Evolutionary conservation across 345 rosid species (phyloP), one percentile per base, ranked within the genome.

Genomic region (Salix viminalis): DNA sequence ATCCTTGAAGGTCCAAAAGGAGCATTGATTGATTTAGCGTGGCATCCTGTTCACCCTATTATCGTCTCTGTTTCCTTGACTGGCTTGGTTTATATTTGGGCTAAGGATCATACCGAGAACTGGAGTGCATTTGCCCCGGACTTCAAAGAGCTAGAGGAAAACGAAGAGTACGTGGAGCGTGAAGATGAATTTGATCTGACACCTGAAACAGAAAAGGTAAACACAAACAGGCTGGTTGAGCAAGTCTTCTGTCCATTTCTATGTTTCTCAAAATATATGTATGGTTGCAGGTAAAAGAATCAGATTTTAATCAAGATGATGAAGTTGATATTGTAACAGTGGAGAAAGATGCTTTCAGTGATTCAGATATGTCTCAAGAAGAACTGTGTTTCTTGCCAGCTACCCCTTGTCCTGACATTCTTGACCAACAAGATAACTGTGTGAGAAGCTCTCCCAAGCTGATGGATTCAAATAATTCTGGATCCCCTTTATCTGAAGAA

Each of bases 41-140:
- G 98, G 99, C 99, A 96, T 87, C 99, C 99, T 77, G 93, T 96
- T 72, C 97, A 92, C 85, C 99, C 99, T 2, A 83, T 94, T 74
- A 89, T 96, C 24, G 90, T 94, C 39, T 96, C 98, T 70, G 97
- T 96, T 74, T 96, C 99, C 69, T 82, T 91, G 83, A 89, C 94
- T 18, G 99, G 99, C 72, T 76, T 92, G 83, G 97, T 94, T 75
- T 96, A 96, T 85, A 89, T 96, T 39, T 96, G 99, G 99, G 99
- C 98, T 44, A 96, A 96, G 84, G 99, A 96, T 73, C 91, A 96
- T 79, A 92, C 97, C 4, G 99, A 96, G 85, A 96, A 96, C 69
- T 96, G 98, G 99, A 96, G 99, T 79, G 98, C 99, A 44, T 96
- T 96, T 87, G 99, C 99, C 77, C 98, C 99, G 5, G 99, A 96